Conservation (phyloP, 2,329 filamentous ascomycete species). For the Thielaviopsis ethacetica region DNA sequence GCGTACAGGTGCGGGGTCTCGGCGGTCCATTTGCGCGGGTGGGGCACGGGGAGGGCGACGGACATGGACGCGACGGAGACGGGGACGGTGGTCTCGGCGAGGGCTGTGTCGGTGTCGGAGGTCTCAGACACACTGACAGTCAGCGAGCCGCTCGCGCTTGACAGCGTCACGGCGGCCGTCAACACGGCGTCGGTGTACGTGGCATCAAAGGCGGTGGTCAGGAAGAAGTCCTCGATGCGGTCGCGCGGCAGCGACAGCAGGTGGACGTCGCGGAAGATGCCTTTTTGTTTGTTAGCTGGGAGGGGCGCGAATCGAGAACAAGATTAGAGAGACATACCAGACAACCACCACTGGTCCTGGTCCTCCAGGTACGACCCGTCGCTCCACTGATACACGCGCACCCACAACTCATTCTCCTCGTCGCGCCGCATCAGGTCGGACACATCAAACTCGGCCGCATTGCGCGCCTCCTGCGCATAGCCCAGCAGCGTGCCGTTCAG, state of each 20-base stretch:
- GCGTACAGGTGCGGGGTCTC: constrained; percentile 49
- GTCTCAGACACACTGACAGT: constrained; percentile 8
- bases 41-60: constrained; percentile 30
- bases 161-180: constrained; percentile 21
- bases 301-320: too few relatives aligned
- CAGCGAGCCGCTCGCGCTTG: constrained; percentile 12
- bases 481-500: constrained; percentile 52
- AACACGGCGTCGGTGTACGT: constrained; percentile 27
- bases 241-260: constrained; percentile 43
- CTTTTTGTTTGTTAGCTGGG: constrained; percentile 13
- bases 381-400: constrained; percentile 56
- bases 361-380: constrained; percentile 60
- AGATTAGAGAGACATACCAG: constrained; percentile 15
- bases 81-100: background rate
- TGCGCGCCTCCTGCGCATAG: constrained; percentile 56
- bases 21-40: constrained; percentile 38
- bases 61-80: background rate
- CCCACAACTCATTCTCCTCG: constrained; percentile 39
- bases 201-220: constrained; percentile 35
- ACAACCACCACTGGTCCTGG: constrained; percentile 54
- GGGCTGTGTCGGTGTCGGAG: background rate
- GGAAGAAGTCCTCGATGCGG: constrained; percentile 38
- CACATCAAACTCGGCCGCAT: constrained; percentile 59
- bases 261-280: constrained; percentile 55
- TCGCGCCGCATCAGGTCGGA: constrained; percentile 30